Evolutionary conservation across 176 grass and related monocot species (phyloP).

Genomic region (Carex myosuroides): DNA sequence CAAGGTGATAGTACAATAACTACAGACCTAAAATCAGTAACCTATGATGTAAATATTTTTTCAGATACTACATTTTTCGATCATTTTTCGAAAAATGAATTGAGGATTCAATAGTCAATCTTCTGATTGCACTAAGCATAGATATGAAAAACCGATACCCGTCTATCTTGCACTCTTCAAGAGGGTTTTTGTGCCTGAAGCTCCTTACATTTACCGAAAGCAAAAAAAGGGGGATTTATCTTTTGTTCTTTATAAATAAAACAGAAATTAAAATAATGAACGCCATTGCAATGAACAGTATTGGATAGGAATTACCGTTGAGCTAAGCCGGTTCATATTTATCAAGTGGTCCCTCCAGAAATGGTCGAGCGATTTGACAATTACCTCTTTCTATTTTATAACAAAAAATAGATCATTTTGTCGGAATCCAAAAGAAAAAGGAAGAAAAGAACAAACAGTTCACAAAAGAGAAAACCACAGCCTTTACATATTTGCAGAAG

Average conservation of each 20-base stretch:
- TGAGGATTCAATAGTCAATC: conserved; percentile 62
- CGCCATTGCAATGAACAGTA: neutral
- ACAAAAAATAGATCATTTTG: conserved; percentile 3
- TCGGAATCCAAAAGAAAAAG: conserved; percentile 3
- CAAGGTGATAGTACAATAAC: neutral
- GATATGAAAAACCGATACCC: conserved; percentile 92
- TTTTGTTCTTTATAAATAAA: neutral
- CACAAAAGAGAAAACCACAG: neutral
- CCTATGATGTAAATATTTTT: conserved; percentile 42
- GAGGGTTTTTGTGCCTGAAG: conserved; percentile 86
- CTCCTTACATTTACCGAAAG: conserved; percentile 85
- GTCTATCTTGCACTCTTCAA: conserved; percentile 98
- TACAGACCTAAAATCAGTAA: conserved; percentile 18
- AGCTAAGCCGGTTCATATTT: conserved; percentile 99
- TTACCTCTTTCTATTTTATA: conserved; percentile 62
- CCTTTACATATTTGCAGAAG: neutral
- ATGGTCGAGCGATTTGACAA: conserved; percentile 77
- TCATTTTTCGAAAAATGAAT: conserved; percentile 86
- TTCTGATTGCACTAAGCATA: conserved; percentile 70
- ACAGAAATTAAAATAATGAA: neutral
- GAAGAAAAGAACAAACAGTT: neutral
- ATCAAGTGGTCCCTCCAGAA: conserved; percentile 95
- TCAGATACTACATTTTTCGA: conserved; percentile 61
- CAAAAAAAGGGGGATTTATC: neutral
- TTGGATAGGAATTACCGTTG: conserved; percentile 42